These are phyloP conservation scores for Chara braunii DNA, from an alignment of 139 green algal species.

Conservation along the genomic window DNA sequence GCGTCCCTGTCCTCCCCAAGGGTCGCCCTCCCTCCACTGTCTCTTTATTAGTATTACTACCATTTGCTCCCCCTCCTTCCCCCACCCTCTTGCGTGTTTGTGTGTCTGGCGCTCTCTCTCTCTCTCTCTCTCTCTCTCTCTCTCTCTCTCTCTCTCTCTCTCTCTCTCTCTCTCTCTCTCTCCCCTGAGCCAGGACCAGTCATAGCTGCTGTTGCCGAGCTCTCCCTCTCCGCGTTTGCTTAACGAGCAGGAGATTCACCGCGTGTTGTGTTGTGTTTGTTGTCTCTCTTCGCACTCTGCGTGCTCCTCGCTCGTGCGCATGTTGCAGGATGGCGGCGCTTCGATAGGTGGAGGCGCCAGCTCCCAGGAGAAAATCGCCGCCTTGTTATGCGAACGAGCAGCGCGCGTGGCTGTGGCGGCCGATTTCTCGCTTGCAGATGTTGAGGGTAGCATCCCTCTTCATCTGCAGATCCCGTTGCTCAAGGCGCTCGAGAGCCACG, in stretches of 20 bases:
- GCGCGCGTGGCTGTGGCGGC: neutral
- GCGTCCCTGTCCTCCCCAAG: neutral
- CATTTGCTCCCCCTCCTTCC: neutral
- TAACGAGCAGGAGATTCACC: neutral
- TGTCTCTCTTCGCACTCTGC: neutral
- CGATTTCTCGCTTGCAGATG: slow-evolving; percentile 9
- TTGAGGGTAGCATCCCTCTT: slow-evolving; percentile 2
- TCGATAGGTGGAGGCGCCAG: neutral
- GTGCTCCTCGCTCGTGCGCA: neutral
- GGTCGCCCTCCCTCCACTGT: slow-evolving; percentile 5
- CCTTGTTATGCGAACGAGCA: slow-evolving; percentile 5
- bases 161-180: neutral
- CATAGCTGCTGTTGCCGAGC: neutral
- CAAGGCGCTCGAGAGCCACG: neutral
- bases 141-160: neutral
- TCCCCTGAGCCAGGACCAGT: slow-evolving; percentile 1
- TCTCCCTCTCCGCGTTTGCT: neutral
- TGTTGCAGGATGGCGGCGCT: neutral
- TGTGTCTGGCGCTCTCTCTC: neutral
- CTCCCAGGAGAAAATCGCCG: neutral
- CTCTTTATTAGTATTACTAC: neutral
- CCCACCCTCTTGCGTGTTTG: neutral
- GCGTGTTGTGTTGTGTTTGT: neutral
- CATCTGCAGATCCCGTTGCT: slow-evolving; percentile 18
- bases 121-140: neutral